These are phyloP conservation scores for Avicennia marina DNA, from an alignment of 257 asterid genomes.

Conservation along the genomic window DNA sequence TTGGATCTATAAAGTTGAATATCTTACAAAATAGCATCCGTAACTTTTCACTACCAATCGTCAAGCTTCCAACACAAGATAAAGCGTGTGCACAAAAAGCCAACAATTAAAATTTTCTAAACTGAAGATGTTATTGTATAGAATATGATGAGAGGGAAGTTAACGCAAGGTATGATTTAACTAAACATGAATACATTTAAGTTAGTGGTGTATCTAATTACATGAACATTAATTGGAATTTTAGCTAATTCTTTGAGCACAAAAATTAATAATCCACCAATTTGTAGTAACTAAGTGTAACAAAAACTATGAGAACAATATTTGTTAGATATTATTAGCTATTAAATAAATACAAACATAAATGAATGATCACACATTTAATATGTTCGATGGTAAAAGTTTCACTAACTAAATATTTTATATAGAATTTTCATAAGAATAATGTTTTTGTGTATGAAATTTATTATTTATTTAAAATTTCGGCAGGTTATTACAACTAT, in stretches of 20 bases:
- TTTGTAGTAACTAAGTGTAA: too few species aligned
- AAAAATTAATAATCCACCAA: too few species aligned
- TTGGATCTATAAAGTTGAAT: not conserved
- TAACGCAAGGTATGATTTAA: not conserved
- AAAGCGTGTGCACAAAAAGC: not conserved
- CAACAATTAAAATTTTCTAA: not conserved
- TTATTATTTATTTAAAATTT: too few species aligned
- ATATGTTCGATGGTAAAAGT: too few species aligned
- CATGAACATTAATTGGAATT: not conserved
- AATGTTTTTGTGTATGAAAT: too few species aligned
- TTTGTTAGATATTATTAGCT: too few species aligned
- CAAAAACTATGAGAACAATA: too few species aligned
- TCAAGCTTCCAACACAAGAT: not conserved
- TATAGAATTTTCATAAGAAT: too few species aligned
- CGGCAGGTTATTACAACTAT: too few species aligned
- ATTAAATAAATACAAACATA: too few species aligned
- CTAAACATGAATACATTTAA: conserved; percentile 1
- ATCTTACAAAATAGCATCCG: not conserved
- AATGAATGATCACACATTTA: too few species aligned
- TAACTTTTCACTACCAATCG: not conserved
- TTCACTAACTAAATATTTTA: too few species aligned
- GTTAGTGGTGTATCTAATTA: not conserved
- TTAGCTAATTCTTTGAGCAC: conserved; percentile 4
- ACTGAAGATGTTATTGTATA: not conserved
- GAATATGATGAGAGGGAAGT: not conserved